Conservation (phyloP, 306 rosid genomes). For the Fragaria ananassa region DNA sequence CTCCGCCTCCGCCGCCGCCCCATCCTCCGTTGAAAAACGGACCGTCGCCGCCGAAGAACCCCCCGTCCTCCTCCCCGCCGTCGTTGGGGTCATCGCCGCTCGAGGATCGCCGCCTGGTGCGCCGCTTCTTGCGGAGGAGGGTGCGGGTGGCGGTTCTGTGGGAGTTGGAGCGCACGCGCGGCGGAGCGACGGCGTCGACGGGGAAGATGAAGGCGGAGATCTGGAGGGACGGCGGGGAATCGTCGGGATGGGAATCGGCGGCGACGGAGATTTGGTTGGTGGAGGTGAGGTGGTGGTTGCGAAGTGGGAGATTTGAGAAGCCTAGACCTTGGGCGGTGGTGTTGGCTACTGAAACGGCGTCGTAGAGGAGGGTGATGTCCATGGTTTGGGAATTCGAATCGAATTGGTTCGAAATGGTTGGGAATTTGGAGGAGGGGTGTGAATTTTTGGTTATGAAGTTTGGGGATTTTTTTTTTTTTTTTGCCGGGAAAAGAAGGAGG, state of each 20-base stretch:
- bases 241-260: slow-evolving; percentile 27
- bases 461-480: not conserved
- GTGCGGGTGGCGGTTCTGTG: slow-evolving; percentile 45
- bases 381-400: slow-evolving; percentile 24
- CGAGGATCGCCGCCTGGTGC: slow-evolving; percentile 49
- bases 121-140: slow-evolving; percentile 54
- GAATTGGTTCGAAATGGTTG: not conserved
- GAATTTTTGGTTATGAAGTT: not conserved
- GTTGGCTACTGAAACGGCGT: slow-evolving; percentile 37
- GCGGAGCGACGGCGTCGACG: slow-evolving; percentile 67
- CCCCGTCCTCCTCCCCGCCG: slow-evolving; percentile 33
- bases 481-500: slow-evolving; percentile 9
- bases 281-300: slow-evolving; percentile 30
- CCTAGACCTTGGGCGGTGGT: slow-evolving; percentile 44
- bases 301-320: slow-evolving; percentile 48
- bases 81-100: slow-evolving; percentile 44
- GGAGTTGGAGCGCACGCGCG: slow-evolving; percentile 50
- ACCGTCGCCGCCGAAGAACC: slow-evolving; percentile 49
- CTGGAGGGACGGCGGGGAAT: slow-evolving; percentile 34
- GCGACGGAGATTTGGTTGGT: slow-evolving; percentile 12
- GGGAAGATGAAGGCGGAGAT: slow-evolving; percentile 60
- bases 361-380: slow-evolving; percentile 51
- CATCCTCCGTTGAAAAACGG: slow-evolving; percentile 39
- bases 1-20: slow-evolving; percentile 48
- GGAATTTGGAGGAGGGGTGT: not conserved